Evolutionary conservation across 768 basidiomycete genomes (phyloP).

Genomic region (Mycena olivaceomarginata): DNA sequence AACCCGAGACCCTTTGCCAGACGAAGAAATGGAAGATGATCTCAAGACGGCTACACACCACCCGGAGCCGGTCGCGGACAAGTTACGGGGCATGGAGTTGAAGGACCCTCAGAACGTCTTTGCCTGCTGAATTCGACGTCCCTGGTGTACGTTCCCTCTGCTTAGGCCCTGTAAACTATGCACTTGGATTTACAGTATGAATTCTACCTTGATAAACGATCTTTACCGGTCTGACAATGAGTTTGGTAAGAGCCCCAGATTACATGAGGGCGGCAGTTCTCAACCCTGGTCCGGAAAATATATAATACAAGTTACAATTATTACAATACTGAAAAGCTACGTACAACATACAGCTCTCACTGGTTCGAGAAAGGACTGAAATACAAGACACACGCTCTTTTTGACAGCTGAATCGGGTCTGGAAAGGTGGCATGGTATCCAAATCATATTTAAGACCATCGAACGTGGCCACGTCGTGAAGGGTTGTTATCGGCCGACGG

Average conservation of each 20-base stretch:
- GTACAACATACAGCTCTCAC: not conserved
- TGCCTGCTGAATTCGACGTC: no score
- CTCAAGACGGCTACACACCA: not conserved
- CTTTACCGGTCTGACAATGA: no score
- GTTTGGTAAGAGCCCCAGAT: no score
- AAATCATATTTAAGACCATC: slow-evolving; percentile 26
- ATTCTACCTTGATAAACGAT: no score
- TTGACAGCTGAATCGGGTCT: not conserved
- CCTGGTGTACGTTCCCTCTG: no score
- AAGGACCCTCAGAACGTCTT: no score
- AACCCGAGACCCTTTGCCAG: not conserved
- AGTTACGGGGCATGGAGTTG: no score
- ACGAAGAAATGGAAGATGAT: not conserved
- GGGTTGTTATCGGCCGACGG: slow-evolving; percentile 1
- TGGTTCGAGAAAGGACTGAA: not conserved
- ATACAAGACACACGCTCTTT: slow-evolving; percentile 1
- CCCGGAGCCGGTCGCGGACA: no score
- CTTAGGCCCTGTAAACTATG: no score
- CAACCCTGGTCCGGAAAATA: not conserved
- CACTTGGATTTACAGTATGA: no score
- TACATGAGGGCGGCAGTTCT: no score
- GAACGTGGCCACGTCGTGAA: slow-evolving; percentile 11
- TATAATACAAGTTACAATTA: not conserved
- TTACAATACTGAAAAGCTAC: not conserved
- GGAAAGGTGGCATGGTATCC: not conserved